Base-by-base conservation (phyloP, 73 alveolate species). In the Paramecium bursaria region DNA sequence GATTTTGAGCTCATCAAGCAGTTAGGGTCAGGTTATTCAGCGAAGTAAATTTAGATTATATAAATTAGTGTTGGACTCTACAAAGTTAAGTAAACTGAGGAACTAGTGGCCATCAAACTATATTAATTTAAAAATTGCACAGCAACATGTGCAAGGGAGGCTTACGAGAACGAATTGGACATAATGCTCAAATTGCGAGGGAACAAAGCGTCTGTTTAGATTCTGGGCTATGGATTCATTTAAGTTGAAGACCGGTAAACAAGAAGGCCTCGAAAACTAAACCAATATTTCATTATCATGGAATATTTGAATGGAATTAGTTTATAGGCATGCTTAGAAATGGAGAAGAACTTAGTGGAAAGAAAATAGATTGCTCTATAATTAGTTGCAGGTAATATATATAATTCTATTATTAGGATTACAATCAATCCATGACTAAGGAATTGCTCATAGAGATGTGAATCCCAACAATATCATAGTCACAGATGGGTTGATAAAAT, bases 391-490 rank as follows among this genome's bases (percentile, higher is more conserved):
- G 44, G 82, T 67, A 67, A 11, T 48, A 13, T 15, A 1, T 13
- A 39, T 39, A 0, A 39, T 25, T 39, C 5, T 39, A 7, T 39
- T 15, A 19, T 42, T 67, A 67, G 82, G 50, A 39, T 2, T 67
- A 19, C 21, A 67, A 35, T 39, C 10, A 10, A 19, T 67, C 21
- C 82, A 67, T 42, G 55, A 67, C 14, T 15, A 15, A 42, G 55
- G 55, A 33, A 27, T 42, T 30, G 82, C 44, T 15, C 82, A 67
- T 39, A 67, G 82, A 42, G 82, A 67, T 67, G 11, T 67, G 7
- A 67, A 67, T 67, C 22, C 44, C 14, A 67, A 67, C 44, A 67
- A 67, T 14, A 47, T 67, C 2, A 7, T 67, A 2, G 39, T 67
- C 10, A 13, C 27, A 35, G 33, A 67, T 17, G 33, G 33, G 10